Evolutionary conservation across 495 filamentous ascomycete species (phyloP), one percentile per base, ranked within the genome.

Genomic region (Evansstolkia leycettana): DNA sequence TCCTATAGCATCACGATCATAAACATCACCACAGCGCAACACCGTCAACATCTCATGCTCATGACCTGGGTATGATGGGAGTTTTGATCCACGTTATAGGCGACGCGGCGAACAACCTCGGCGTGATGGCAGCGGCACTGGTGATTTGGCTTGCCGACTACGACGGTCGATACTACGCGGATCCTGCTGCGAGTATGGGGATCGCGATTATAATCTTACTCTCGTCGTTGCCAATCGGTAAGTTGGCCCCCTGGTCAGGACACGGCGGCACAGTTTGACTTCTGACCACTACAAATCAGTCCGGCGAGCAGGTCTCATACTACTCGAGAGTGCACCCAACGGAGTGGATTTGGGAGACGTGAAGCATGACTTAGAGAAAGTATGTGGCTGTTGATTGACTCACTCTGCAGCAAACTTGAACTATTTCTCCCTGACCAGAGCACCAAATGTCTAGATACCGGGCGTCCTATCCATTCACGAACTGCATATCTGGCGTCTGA

Each of bases 241-340:
- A 33, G 48, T 28, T 13, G 20, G 5, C 5, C 20, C 4, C 9
- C 20, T 5, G 20, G 0, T 27, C 10, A 13, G 3, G 1, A 0
- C 13, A 11, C 14, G 20, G 12, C 14, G 3, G 9, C 24, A 25
- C 14, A 12, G 29, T 13, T 26, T 37, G 10, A 36, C 13, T 5
- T 4, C 11, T 17, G 20, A 23, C 9, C 28, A 29, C 11, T n/a
- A n/a, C 12, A 11, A 7, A n/a, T 35, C 28, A 64, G 62, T 68
- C 27, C 57, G 55, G 24, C 45, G 45, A 14, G 41, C 52, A 6
- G 67, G 69, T 9, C 28, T 42, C 9, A 87, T 94, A 28, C 67
- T 95, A 7, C 70, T 95, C 1, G 85, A 94, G 54, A 84, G 84
- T 24, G 84, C 80, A 0, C 88, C 88, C 0, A 74, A 75, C 8